Evolutionary conservation across 2,329 filamentous ascomycete species (phyloP), one percentile per base, ranked within the genome.

Genomic region (Ceratocystis eucalypticola): DNA sequence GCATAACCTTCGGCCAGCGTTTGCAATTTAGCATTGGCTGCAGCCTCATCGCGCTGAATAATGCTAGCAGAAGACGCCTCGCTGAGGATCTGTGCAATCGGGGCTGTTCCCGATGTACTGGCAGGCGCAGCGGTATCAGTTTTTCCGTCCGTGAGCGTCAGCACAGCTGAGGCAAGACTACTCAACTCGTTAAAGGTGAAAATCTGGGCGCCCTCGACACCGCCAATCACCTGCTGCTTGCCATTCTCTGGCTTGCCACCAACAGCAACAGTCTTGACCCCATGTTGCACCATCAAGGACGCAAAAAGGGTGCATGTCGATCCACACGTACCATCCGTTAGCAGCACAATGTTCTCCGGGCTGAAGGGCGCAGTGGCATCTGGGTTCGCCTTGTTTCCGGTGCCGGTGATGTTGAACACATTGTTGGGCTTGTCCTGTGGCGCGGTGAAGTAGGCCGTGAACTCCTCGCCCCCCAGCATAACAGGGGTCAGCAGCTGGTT

Each of bases 201-300:
- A 30, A 25, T 50, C 46, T 25, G n/a, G 48, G 37, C 64, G 57
- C 44, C 8, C 70, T 86, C 84, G 61, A 84, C 80, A n/a, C 85
- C 86, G n/a, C 85, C 84, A 20, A 87, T 77, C 3, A 78, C 80
- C 75, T 87, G 84, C 76, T 86, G 88, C 0, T 80, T 79, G 0
- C 75, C 75, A 0, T 76, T 70, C 10, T 75, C 74, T 0, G 85
- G 81, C 0, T 82, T 80, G 1, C 87, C 87, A 8, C 87, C 86
- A n/a, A 86, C 77, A 1, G 79, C 79, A 30, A 88, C 4, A 1
- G 65, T 68, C 45, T 48, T 55, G 17, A 61, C 66, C n/a, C 64
- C 64, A 7, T 63, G 57, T 22, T 77, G 74, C 61, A 79, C 79
- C 75, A 84, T 77, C 57, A 83, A 74, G 69, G 84, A 82, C 12